phyloP scores from a whole-genome alignment of 371 early-diverging fungal species.

The Mucor racemosus region DNA sequence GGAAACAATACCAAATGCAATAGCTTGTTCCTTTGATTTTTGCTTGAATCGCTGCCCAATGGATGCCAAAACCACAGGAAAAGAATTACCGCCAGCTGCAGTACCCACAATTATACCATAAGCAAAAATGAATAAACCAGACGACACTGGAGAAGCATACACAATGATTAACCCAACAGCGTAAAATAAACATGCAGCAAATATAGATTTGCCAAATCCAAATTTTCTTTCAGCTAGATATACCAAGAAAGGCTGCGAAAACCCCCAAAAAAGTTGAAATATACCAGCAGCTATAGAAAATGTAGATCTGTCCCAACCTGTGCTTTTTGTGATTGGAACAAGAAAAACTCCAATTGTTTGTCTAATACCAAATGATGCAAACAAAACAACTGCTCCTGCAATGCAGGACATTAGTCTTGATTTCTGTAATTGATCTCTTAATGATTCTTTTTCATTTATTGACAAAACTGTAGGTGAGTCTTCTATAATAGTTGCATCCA shows the following conservation, averaged over 20 bases:
- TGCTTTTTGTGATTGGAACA: slow-evolving; percentile 32
- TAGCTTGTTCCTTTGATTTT: slow-evolving; percentile 27
- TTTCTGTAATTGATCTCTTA: not conserved
- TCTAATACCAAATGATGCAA: slow-evolving; percentile 37
- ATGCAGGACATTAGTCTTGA: slow-evolving; percentile 20
- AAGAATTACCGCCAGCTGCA: slow-evolving; percentile 27
- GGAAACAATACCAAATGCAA: slow-evolving; percentile 42
- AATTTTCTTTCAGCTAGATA: slow-evolving; percentile 35
- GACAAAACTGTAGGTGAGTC: not conserved
- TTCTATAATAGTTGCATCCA: not conserved
- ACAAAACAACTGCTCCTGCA: slow-evolving; percentile 30
- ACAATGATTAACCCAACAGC: slow-evolving; percentile 29
- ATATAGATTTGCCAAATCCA: slow-evolving; percentile 41
- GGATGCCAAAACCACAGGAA: slow-evolving; percentile 35
- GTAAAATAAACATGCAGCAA: slow-evolving; percentile 21
- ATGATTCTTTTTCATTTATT: not conserved
- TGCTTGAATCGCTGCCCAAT: slow-evolving; percentile 35
- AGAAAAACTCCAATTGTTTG: slow-evolving; percentile 38
- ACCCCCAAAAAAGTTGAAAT: slow-evolving; percentile 38
- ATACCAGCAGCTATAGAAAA: slow-evolving; percentile 40
- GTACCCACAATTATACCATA: slow-evolving; percentile 35
- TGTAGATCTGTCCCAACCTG: slow-evolving; percentile 37
- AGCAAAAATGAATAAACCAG: slow-evolving; percentile 33
- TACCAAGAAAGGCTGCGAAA: slow-evolving; percentile 36
- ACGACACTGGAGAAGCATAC: slow-evolving; percentile 27